Evolutionary conservation across 768 basidiomycete genomes (phyloP).

Genomic region (Omphalotus guepiniiformis): DNA sequence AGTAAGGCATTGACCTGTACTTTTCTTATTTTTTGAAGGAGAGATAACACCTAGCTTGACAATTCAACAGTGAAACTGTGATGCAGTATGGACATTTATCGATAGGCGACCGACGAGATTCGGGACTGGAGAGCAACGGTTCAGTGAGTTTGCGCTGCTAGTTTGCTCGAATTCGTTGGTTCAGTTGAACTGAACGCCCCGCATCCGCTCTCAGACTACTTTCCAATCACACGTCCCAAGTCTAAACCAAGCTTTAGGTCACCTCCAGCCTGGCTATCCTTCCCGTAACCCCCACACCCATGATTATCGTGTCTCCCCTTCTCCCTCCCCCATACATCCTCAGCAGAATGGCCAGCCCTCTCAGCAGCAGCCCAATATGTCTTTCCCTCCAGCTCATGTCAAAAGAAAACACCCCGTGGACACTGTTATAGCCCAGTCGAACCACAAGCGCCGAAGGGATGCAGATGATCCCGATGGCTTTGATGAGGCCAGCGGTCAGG

Average conservation of each 20-base stretch:
- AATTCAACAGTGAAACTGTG: slow-evolving; percentile 41
- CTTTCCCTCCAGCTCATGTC: slow-evolving; percentile 12
- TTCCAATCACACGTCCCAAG: slow-evolving; percentile 52
- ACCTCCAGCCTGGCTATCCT: slow-evolving; percentile 37
- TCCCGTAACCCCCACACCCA: slow-evolving; percentile 26
- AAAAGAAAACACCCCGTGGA: slow-evolving; percentile 52
- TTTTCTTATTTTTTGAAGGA: background rate
- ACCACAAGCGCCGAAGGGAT: slow-evolving; percentile 44
- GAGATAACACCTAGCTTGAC: slow-evolving; percentile 1
- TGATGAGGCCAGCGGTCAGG: slow-evolving; percentile 50
- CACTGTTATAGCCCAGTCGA: slow-evolving; percentile 15
- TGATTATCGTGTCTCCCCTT: slow-evolving; percentile 27
- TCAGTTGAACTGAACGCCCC: slow-evolving; percentile 8
- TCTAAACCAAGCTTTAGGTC: slow-evolving; percentile 58
- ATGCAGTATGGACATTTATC: slow-evolving; percentile 63
- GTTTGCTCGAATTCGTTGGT: slow-evolving; percentile 10
- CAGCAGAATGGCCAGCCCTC: slow-evolving; percentile 9
- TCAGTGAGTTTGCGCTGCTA: slow-evolving; percentile 42
- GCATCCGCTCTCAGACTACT: slow-evolving; percentile 31
- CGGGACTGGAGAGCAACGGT: slow-evolving; percentile 52
- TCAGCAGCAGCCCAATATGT: slow-evolving; percentile 5
- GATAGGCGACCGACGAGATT: slow-evolving; percentile 47
- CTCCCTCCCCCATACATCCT: slow-evolving; percentile 19
- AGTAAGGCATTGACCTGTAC: background rate
- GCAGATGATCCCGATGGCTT: slow-evolving; percentile 36